A percentile compares a stretch with the other conserved stretches of the same genome.
Conservation (phyloP, 257 asterid species). For the Solanum bulbocastanum region DNA sequence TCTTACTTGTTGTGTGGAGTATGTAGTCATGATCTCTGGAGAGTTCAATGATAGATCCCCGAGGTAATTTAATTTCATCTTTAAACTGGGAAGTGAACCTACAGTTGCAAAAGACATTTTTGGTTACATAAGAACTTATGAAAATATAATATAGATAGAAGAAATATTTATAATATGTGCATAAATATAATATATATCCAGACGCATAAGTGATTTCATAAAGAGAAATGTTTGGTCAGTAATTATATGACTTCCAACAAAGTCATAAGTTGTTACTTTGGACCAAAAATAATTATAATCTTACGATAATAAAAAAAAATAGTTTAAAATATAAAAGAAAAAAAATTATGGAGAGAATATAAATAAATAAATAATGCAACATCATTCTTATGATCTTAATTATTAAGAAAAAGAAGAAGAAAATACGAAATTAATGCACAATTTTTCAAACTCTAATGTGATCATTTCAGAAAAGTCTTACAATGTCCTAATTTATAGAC, state of each 20-base stretch:
- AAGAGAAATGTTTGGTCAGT: neutral
- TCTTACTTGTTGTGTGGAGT: slow-evolving; percentile 73
- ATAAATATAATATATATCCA: too few relatives aligned
- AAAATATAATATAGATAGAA: neutral
- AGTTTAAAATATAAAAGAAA: neutral
- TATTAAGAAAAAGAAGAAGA: neutral
- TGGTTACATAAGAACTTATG: neutral
- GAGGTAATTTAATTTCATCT: slow-evolving; percentile 78
- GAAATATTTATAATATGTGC: neutral
- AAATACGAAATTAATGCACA: neutral
- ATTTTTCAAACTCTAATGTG: neutral
- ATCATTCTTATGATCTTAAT: neutral
- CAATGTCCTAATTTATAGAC: neutral
- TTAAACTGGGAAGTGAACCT: slow-evolving; percentile 83
- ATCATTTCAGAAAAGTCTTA: neutral
- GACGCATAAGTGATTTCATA: neutral
- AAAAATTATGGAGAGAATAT: too few relatives aligned
- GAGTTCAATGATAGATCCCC: slow-evolving; percentile 69
- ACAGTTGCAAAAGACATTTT: slow-evolving; percentile 3
- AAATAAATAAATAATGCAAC: neutral
- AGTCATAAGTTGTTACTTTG: neutral
- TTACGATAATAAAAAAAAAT: neutral
- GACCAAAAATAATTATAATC: neutral
- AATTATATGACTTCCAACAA: neutral
- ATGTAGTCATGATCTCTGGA: slow-evolving; percentile 52